Evolutionary conservation across 2,329 filamentous ascomycete species (phyloP).

Genomic region (Aspergillus melleus): DNA sequence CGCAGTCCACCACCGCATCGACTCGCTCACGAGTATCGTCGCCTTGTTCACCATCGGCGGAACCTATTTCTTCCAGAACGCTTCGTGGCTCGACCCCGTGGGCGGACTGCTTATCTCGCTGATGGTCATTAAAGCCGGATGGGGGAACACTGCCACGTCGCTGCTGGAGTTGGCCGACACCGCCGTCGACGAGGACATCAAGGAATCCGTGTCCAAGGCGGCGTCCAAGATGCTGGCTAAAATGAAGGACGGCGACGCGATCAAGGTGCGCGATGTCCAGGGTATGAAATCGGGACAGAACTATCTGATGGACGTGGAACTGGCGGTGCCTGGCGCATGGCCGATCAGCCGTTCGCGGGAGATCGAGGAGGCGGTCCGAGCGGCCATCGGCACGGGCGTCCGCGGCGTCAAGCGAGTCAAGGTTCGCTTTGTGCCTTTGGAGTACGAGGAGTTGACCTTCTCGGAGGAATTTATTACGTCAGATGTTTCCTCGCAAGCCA

Average conservation of each 20-base stretch:
- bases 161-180: constrained; percentile 89
- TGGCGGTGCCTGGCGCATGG: constrained; percentile 76
- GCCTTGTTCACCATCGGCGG: constrained; percentile 86
- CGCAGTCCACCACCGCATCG: constrained; percentile 92
- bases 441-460: constrained; percentile 57
- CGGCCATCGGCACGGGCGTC: constrained; percentile 71
- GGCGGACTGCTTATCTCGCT: constrained; percentile 89
- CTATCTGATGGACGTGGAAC: constrained; percentile 86
- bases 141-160: constrained; percentile 77
- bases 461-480: constrained; percentile 78
- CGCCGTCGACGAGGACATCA: constrained; percentile 81
- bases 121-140: constrained; percentile 89
- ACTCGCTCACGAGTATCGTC: constrained; percentile 92
- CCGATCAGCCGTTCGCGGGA: constrained; percentile 67
- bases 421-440: constrained; percentile 76
- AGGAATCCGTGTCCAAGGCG: constrained; percentile 67
- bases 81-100: constrained; percentile 90
- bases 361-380: constrained; percentile 73
- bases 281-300: constrained; percentile 97
- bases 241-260: constrained; percentile 55
- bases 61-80: constrained; percentile 80
- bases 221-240: constrained; percentile 59
- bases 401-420: constrained; percentile 81
- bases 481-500: constrained; percentile 56
- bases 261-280: constrained; percentile 75